Conservation (phyloP, 495 filamentous ascomycete genomes). For the Lophium mytilinum region DNA sequence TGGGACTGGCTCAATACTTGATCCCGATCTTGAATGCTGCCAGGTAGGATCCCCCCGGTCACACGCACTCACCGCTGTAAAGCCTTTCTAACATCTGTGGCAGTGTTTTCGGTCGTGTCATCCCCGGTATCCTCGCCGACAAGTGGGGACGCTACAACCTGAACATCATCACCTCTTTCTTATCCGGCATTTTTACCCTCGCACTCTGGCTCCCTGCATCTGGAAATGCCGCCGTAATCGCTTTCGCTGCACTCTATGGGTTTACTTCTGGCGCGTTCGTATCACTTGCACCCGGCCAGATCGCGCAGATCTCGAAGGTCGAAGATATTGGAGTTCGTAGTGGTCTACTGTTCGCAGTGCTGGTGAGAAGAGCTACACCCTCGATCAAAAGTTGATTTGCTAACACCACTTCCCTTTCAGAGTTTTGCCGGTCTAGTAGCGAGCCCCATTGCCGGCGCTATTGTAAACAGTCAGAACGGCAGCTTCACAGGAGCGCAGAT, state of each 20-base stretch:
- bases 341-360: conserved; percentile 57
- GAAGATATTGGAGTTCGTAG: conserved; percentile 64
- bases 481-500: conserved; percentile 53
- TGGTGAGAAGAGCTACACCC: conserved; percentile 27
- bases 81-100: conserved; percentile 3
- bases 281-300: conserved; percentile 50
- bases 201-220: conserved; percentile 60
- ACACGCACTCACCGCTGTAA: conserved; percentile 2
- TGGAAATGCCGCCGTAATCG: conserved; percentile 53
- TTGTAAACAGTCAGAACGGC: conserved; percentile 49
- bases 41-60: conserved; percentile 39
- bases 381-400: too few species aligned
- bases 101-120: conserved; percentile 63
- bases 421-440: conserved; percentile 57
- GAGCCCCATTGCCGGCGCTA: conserved; percentile 64
- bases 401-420: too few species aligned
- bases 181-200: conserved; percentile 56
- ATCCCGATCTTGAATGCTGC: conserved; percentile 64
- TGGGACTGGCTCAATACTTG: conserved; percentile 52
- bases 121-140: conserved; percentile 66
- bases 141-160: conserved; percentile 65
- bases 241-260: conserved; percentile 60
- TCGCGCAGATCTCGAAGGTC: conserved; percentile 66
- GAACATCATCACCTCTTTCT: conserved; percentile 53
- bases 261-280: conserved; percentile 68